phyloP scores from a whole-genome alignment of 1,284 basidiomycete genomes.

The Lentinula novae-zelandiae region DNA sequence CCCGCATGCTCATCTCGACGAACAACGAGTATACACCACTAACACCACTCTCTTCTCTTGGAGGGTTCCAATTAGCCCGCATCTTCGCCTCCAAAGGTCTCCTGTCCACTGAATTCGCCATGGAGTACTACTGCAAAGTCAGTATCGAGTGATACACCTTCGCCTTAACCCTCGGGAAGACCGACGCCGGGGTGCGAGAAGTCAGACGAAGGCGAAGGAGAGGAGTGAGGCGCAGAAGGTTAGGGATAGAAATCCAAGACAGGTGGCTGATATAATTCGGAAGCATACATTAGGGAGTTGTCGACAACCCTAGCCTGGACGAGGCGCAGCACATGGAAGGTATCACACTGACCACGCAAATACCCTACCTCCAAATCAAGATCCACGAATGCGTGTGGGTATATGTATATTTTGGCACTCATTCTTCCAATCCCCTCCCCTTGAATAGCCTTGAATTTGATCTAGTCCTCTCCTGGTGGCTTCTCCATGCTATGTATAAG shows the following conservation, averaged over 20 bases:
- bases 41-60: conserved; percentile 3
- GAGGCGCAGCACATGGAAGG: not conserved
- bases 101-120: conserved; percentile 86
- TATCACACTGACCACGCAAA: too few species aligned
- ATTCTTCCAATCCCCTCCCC: too few species aligned
- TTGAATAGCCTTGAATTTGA: too few species aligned
- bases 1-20: too few species aligned
- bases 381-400: too few species aligned
- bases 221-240: conserved; percentile 48
- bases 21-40: not conserved
- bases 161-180: conserved; percentile 78
- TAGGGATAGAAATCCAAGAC: conserved; percentile 11
- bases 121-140: conserved; percentile 91
- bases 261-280: conserved; percentile 13
- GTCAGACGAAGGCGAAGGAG: conserved; percentile 77
- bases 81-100: conserved; percentile 89
- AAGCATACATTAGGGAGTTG: conserved; percentile 9
- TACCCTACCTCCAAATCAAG: too few species aligned
- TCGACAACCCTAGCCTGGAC: not conserved
- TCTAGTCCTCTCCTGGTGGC: too few species aligned
- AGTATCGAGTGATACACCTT: conserved; percentile 78
- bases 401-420: too few species aligned
- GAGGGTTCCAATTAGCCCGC: conserved; percentile 71
- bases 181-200: conserved; percentile 76
- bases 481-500: too few species aligned